Evolutionary conservation across 2,329 filamentous ascomycete genomes (phyloP).

Genomic region (Trichoderma sp.): DNA sequence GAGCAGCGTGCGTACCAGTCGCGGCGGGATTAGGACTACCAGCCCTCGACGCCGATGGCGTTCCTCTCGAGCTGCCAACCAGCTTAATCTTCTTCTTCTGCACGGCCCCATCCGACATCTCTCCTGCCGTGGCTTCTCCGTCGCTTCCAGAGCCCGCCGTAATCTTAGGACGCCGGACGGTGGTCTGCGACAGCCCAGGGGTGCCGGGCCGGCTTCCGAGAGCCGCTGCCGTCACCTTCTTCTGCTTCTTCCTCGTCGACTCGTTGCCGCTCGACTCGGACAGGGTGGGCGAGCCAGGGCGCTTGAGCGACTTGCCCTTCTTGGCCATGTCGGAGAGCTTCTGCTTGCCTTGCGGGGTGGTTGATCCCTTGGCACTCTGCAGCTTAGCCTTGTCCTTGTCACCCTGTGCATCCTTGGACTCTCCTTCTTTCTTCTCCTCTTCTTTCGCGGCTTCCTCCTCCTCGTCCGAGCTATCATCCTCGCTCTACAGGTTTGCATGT

Average conservation of each 20-base stretch:
- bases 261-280: conserved; percentile 94
- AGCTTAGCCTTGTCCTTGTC: conserved; percentile 57
- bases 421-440: conserved; percentile 55
- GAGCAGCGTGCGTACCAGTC: conserved; percentile 44
- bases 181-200: conserved; percentile 49
- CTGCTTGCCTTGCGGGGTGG: conserved; percentile 54
- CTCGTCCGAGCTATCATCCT: conserved; percentile 48
- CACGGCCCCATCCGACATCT: conserved; percentile 61
- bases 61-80: conserved; percentile 50
- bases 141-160: conserved; percentile 68
- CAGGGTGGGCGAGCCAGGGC: conserved; percentile 80
- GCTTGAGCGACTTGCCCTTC: conserved; percentile 70
- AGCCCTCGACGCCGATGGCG: conserved; percentile 62
- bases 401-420: conserved; percentile 59
- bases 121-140: conserved; percentile 69
- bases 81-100: conserved; percentile 61
- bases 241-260: conserved; percentile 76
- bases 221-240: conserved; percentile 59
- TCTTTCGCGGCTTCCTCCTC: conserved; percentile 44
- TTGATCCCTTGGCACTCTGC: conserved; percentile 68
- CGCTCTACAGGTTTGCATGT: conserved; percentile 45
- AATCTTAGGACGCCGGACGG: conserved; percentile 47
- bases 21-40: conserved; percentile 58
- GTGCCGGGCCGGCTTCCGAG: conserved; percentile 59
- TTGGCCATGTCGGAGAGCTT: conserved; percentile 46